Evolutionary conservation across 169 alveolate species (phyloP).

Genomic region (Eimeria sp.): DNA sequence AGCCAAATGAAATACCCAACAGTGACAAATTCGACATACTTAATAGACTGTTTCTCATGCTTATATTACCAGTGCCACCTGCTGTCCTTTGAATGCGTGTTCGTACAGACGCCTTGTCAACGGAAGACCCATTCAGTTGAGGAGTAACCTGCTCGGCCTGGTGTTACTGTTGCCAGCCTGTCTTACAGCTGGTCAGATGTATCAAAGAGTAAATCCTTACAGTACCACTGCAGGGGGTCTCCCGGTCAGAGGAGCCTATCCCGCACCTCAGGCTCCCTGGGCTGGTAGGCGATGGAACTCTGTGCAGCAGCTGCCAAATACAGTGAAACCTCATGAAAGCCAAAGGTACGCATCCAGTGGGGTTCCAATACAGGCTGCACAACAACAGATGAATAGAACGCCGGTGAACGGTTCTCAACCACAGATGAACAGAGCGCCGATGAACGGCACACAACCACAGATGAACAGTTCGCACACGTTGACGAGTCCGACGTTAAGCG

Average conservation of each 20-base stretch:
- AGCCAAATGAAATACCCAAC: neutral
- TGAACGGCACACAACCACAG: neutral
- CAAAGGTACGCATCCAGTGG: neutral
- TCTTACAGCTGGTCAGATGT: conserved; percentile 14
- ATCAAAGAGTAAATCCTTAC: conserved; percentile 4
- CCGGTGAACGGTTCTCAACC: neutral
- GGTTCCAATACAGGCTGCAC: neutral
- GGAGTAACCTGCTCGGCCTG: neutral
- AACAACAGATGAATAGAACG: neutral
- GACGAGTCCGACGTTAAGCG: neutral
- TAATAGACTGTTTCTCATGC: neutral
- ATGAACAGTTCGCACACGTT: neutral
- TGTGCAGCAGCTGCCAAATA: conserved; percentile 43
- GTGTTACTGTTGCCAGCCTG: neutral
- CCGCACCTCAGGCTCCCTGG: conserved; percentile 14
- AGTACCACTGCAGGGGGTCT: neutral
- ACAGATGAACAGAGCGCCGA: neutral
- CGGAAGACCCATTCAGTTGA: neutral
- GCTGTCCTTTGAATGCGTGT: neutral
- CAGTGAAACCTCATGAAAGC: conserved; percentile 19
- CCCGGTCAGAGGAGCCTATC: neutral
- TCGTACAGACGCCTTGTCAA: neutral
- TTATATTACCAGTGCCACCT: neutral
- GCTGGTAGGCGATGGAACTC: conserved; percentile 59
- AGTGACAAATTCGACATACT: neutral